These are phyloP conservation scores for Paralagenidium karlingii DNA, from an alignment of 352 stramenopile genomes.

Conservation along the genomic window DNA sequence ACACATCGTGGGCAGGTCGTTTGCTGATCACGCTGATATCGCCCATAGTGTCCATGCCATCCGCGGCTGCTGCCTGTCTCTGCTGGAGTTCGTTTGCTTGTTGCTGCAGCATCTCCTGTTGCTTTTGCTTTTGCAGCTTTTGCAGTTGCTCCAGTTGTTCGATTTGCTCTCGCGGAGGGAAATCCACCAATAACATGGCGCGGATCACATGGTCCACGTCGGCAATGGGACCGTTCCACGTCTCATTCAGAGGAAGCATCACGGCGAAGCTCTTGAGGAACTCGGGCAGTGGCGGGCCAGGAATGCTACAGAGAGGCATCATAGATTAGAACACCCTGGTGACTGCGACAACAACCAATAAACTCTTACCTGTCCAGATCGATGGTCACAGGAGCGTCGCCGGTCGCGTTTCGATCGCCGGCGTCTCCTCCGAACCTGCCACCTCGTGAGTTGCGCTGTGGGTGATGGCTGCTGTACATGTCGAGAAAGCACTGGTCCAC, in stretches of 20 bases:
- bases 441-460: not conserved
- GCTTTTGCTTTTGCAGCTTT: slow-evolving; percentile 35
- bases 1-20: slow-evolving; percentile 73
- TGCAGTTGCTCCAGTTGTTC: slow-evolving; percentile 49
- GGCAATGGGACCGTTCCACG: slow-evolving; percentile 80
- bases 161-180: slow-evolving; percentile 53
- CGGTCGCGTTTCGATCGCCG: slow-evolving; percentile 9
- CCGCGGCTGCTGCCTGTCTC: slow-evolving; percentile 18
- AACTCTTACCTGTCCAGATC: slow-evolving; percentile 30
- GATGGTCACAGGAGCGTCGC: slow-evolving; percentile 10
- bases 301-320: slow-evolving; percentile 9
- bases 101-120: slow-evolving; percentile 35
- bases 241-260: slow-evolving; percentile 64
- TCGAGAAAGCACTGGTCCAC: slow-evolving; percentile 68
- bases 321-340: not conserved
- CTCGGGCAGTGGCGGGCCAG: slow-evolving; percentile 62
- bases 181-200: slow-evolving; percentile 72
- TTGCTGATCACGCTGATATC: slow-evolving; percentile 54
- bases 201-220: slow-evolving; percentile 81
- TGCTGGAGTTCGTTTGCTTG: slow-evolving; percentile 41
- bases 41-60: slow-evolving; percentile 18
- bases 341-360: not conserved
- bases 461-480: slow-evolving; percentile 42
- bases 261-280: slow-evolving; percentile 76
- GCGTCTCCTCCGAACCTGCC: slow-evolving; percentile 5